Percentiles rank a stretch among this genome's conserved stretches.
Conservation (phyloP, 805 yeast species). For the Yamadazyma insecticola region DNA sequence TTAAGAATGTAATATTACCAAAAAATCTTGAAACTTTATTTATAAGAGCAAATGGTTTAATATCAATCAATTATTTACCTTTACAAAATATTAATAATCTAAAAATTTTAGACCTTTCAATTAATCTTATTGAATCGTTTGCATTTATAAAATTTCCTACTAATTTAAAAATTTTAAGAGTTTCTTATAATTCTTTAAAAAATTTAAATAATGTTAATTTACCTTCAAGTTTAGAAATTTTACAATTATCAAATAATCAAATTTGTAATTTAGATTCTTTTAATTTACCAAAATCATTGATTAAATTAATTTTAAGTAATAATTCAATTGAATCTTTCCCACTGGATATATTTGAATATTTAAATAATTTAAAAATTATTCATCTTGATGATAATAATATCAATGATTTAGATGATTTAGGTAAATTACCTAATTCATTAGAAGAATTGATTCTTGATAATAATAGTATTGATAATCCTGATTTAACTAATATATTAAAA, state of each 20-base stretch:
- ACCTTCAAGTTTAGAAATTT: conserved; percentile 10
- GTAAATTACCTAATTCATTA: conserved; percentile 14
- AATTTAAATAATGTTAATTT: conserved; percentile 6
- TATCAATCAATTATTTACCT: neutral
- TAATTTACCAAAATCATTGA: conserved; percentile 10
- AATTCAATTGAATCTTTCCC: conserved; percentile 13
- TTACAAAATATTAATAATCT: neutral
- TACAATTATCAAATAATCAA: conserved; percentile 13
- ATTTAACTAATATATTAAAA: conserved; percentile 14
- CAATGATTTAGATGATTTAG: conserved; percentile 21
- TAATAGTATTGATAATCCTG: conserved; percentile 17
- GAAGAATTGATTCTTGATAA: conserved; percentile 13
- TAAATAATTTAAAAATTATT: conserved; percentile 8
- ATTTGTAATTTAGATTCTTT: conserved; percentile 8
- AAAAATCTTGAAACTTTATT: conserved; percentile 8
- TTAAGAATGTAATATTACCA: conserved; percentile 11
- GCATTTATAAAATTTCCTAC: conserved; percentile 10
- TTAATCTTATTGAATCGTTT: no score
- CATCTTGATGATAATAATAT: conserved; percentile 14
- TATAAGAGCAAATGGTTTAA: conserved; percentile 11
- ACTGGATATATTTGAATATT: conserved; percentile 9
- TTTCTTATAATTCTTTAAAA: conserved; percentile 14
- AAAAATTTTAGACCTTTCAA: neutral
- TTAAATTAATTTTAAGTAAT: conserved; percentile 11
- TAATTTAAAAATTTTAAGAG: conserved; percentile 6